Evolutionary conservation across 441 rosid species (phyloP).

Genomic region (Erodium chrysanthum): DNA sequence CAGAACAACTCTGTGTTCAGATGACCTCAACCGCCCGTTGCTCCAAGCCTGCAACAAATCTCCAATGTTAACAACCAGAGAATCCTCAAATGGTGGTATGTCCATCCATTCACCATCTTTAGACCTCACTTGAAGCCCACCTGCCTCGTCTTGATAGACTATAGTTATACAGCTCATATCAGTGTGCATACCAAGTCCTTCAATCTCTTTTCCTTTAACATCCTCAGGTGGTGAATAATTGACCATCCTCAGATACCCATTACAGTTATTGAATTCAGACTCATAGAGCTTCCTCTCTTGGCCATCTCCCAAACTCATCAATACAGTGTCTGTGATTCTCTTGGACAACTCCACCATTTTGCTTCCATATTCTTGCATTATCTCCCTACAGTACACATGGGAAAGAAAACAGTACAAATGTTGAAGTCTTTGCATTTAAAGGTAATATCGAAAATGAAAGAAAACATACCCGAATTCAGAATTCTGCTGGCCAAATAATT

Average conservation of each 20-base stretch:
- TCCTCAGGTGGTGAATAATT: slow-evolving; percentile 47
- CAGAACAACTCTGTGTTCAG: slow-evolving; percentile 59
- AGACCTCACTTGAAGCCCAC: slow-evolving; percentile 69
- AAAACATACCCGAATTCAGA: slow-evolving; percentile 35
- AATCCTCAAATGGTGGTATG: slow-evolving; percentile 39
- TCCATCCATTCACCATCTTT: slow-evolving; percentile 56
- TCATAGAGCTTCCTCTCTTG: slow-evolving; percentile 29
- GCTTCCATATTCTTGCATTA: slow-evolving; percentile 44
- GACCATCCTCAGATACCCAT: slow-evolving; percentile 56
- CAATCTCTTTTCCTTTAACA: slow-evolving; percentile 37
- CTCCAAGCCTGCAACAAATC: slow-evolving; percentile 80
- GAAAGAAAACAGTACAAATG: neutral
- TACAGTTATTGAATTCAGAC: slow-evolving; percentile 40
- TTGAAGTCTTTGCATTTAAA: too few species aligned
- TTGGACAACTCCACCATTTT: slow-evolving; percentile 44
- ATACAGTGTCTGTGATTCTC: slow-evolving; percentile 37
- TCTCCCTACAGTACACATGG: slow-evolving; percentile 27
- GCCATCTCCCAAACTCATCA: slow-evolving; percentile 35
- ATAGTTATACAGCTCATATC: slow-evolving; percentile 42
- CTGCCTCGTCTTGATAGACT: slow-evolving; percentile 53
- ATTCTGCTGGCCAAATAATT: slow-evolving; percentile 23
- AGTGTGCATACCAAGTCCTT: slow-evolving; percentile 70
- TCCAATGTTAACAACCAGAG: slow-evolving; percentile 32
- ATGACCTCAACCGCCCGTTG: slow-evolving; percentile 54
- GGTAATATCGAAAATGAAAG: neutral